Evolutionary conservation across 2,329 filamentous ascomycete species (phyloP), one percentile per base, ranked within the genome.

Genomic region (Aspergillus sp.): DNA sequence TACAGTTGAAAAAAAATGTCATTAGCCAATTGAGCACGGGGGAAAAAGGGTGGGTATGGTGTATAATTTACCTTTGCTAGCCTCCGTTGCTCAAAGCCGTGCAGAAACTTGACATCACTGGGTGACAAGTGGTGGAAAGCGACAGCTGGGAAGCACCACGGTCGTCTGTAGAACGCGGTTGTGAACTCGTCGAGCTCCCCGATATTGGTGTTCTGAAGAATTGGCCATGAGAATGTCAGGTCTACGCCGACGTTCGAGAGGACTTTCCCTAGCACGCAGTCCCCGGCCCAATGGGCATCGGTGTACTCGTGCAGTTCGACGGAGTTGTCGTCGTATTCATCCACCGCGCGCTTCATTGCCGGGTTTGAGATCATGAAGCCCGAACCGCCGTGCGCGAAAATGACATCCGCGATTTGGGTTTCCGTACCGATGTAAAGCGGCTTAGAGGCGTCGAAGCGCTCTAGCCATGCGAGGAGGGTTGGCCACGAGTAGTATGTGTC

Each of bases 401-500:
- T 68, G 1, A 78, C 73, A 4, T 79, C 75, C 11, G 74, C 78
- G 56, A 82, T 81, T 66, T 78, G 75, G 62, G 81, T 82, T 61
- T 82, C 79, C 32, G 81, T 81, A 39, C 81, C 83, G 32, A 84
- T 75, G 64, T 85, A 86, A 47, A 74, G 70, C 5, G 80, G 78
- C 57, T 81, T 67, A 2, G 66, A 68, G 3, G 78, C 62, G 65
- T 86, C 78, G 60, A 82, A 78, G 20, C 77, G 72, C 17, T 73
- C 71, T 20, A 86, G 74, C 81, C 82, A 86, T 22, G 76, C 70
- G 15, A 84, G 64, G 41, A 85, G 62, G 32, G 82, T 83, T 34
- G 76, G 71, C 75, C 83, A 83, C 9, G 83, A 73, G 41, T 85
- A 68, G 61, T 83, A 85, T 0, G 83, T 85, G 64, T 86, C 84